Evolutionary conservation across 495 filamentous ascomycete species (phyloP).

Genomic region (Mycothermus thermophilus): DNA sequence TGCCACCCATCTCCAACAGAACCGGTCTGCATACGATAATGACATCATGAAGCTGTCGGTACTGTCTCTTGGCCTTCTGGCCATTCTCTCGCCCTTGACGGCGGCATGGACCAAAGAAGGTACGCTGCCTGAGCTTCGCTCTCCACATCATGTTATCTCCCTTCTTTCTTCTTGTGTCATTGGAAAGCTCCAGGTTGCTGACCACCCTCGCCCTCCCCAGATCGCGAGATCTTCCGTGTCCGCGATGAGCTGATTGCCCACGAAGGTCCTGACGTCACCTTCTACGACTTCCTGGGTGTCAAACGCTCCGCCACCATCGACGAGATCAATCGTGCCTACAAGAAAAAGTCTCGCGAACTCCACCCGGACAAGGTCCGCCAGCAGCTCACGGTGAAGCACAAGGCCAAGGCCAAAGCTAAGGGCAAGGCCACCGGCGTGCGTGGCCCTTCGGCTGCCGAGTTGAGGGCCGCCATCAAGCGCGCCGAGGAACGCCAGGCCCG

Average conservation of each 20-base stretch:
- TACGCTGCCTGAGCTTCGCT: slow-evolving; percentile 22
- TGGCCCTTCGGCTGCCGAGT: slow-evolving; percentile 54
- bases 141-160: slow-evolving; percentile 1
- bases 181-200: not conserved
- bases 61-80: slow-evolving; percentile 41
- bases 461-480: slow-evolving; percentile 57
- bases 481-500: slow-evolving; percentile 71
- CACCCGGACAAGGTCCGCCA: slow-evolving; percentile 95
- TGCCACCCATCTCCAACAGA: too few species aligned
- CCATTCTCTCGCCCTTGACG: slow-evolving; percentile 44
- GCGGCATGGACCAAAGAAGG: slow-evolving; percentile 80
- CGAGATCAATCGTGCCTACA: slow-evolving; percentile 85
- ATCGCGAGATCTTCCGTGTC: slow-evolving; percentile 94
- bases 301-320: slow-evolving; percentile 59
- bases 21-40: slow-evolving; percentile 13
- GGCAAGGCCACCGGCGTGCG: slow-evolving; percentile 44
- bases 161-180: slow-evolving; percentile 1
- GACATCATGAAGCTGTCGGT: slow-evolving; percentile 39
- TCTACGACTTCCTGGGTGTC: slow-evolving; percentile 88
- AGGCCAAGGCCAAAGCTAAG: slow-evolving; percentile 39
- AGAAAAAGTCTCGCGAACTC: slow-evolving; percentile 63
- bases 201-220: slow-evolving; percentile 28
- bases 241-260: slow-evolving; percentile 65
- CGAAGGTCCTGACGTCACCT: slow-evolving; percentile 73
- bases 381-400: slow-evolving; percentile 57